phyloP scores from a whole-genome alignment of 768 basidiomycete genomes.

The Lactifluus volemus region DNA sequence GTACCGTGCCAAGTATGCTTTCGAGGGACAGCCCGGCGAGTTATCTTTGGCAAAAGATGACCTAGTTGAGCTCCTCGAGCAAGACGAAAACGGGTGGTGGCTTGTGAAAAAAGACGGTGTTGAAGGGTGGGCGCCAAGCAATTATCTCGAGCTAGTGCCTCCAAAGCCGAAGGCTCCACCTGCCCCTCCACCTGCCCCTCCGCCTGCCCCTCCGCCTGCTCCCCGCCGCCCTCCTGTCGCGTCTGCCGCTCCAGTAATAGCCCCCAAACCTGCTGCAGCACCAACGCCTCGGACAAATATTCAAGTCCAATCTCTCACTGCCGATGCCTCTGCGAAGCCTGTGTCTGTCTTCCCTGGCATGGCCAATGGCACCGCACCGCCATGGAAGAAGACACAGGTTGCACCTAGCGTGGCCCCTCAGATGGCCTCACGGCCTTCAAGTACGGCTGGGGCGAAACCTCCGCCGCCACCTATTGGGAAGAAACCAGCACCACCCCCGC shows the following conservation, averaged over 20 bases:
- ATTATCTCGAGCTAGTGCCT: slow-evolving; percentile 79
- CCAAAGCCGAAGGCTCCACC: slow-evolving; percentile 60
- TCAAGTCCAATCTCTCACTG: slow-evolving; percentile 34
- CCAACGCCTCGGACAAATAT: slow-evolving; percentile 27
- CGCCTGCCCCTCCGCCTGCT: slow-evolving; percentile 28
- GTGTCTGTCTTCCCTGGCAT: slow-evolving; percentile 78
- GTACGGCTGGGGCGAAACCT: slow-evolving; percentile 39
- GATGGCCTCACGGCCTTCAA: slow-evolving; percentile 44
- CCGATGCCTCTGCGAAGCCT: slow-evolving; percentile 64
- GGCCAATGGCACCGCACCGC: slow-evolving; percentile 61
- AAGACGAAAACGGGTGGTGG: slow-evolving; percentile 98
- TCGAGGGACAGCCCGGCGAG: slow-evolving; percentile 89
- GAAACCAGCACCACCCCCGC: slow-evolving; percentile 47
- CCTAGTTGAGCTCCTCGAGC: slow-evolving; percentile 82
- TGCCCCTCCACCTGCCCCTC: slow-evolving; percentile 41
- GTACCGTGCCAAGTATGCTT: slow-evolving; percentile 89
- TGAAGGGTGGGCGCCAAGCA: slow-evolving; percentile 95
- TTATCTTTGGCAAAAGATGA: slow-evolving; percentile 88
- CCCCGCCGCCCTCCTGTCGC: slow-evolving; percentile 37
- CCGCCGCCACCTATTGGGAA: slow-evolving; percentile 49
- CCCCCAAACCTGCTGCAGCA: slow-evolving; percentile 8
- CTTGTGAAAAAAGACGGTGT: slow-evolving; percentile 71
- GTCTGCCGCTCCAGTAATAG: slow-evolving; percentile 21
- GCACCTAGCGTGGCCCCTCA: slow-evolving; percentile 33
- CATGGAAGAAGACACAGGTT: slow-evolving; percentile 57